A percentile compares a stretch with the other conserved stretches of the same genome.
Conservation (phyloP, 2,329 filamentous ascomycete genomes). For the Colletotrichum ledebouriae region DNA sequence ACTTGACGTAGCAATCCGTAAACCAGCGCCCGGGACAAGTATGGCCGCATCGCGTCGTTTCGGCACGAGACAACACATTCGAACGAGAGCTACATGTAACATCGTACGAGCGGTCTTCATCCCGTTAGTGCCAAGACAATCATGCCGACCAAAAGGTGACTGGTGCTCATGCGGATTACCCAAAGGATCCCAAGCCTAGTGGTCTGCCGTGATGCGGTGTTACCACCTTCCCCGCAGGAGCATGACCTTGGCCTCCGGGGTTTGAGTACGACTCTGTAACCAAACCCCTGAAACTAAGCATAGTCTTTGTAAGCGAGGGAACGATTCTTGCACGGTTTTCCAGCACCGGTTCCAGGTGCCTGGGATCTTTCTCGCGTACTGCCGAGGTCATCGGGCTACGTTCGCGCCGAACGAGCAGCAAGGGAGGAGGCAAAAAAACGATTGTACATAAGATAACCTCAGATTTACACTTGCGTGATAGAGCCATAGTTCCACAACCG, state of each 20-base stretch:
- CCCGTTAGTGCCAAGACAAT: conserved; percentile 3
- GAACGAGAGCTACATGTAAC: neutral
- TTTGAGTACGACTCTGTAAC: neutral
- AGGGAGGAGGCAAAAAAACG: neutral
- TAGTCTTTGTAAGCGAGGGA: neutral
- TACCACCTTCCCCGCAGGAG: conserved; percentile 12
- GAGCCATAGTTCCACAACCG: neutral
- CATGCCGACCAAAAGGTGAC: conserved; percentile 4
- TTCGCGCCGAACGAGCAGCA: neutral
- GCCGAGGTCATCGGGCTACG: conserved; percentile 10
- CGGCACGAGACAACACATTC: neutral
- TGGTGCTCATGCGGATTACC: neutral
- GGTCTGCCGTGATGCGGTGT: conserved; percentile 1
- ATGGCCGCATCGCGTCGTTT: neutral
- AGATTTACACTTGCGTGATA: conserved; percentile 15
- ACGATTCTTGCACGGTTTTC: conserved; percentile 1
- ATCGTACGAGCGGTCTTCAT: neutral
- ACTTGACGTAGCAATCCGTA: too few species aligned
- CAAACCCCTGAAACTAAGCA: neutral
- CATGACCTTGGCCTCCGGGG: neutral
- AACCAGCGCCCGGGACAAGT: neutral
- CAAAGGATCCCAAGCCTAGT: conserved; percentile 3
- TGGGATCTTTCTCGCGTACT: neutral
- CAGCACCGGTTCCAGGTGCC: neutral
- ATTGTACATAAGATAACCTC: conserved; percentile 3